These are phyloP conservation scores for Cyanodermella asteris DNA, from an alignment of 2,329 filamentous ascomycete genomes.

Conservation along the genomic window DNA sequence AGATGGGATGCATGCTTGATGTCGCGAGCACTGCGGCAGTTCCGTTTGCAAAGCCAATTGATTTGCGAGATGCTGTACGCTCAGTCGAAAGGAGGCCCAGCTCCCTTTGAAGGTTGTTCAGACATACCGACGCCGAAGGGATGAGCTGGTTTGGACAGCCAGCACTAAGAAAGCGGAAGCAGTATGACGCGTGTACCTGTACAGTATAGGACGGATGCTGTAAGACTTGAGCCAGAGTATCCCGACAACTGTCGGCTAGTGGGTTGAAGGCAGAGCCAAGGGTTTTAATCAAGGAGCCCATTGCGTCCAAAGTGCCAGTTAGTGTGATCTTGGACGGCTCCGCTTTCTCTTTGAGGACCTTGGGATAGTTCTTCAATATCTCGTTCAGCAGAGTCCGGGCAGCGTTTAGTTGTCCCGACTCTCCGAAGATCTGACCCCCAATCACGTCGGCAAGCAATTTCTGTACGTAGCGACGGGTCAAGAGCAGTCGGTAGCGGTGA, in stretches of 20 bases:
- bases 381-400: constrained; percentile 67
- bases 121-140: constrained; percentile 78
- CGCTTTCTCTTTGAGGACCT: constrained; percentile 62
- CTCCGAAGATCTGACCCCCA: constrained; percentile 60
- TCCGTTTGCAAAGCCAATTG: constrained; percentile 78
- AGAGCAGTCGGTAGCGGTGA: constrained; percentile 71
- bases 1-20: constrained; percentile 66
- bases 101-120: constrained; percentile 84
- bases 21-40: constrained; percentile 79
- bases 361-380: constrained; percentile 83
- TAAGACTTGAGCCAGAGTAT: constrained; percentile 70
- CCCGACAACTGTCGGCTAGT: constrained; percentile 65
- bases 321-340: constrained; percentile 79
- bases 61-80: constrained; percentile 59
- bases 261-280: constrained; percentile 62
- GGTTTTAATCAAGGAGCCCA: constrained; percentile 55
- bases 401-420: constrained; percentile 69
- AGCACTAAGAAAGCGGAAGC: constrained; percentile 66
- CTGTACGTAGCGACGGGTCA: constrained; percentile 65
- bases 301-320: constrained; percentile 53
- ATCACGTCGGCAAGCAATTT: constrained; percentile 68
- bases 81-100: constrained; percentile 53
- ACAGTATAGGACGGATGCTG: constrained; percentile 94
- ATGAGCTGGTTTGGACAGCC: constrained; percentile 83
- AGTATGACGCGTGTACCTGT: constrained; percentile 71